These are phyloP conservation scores for Ceratocystis diversiconidia DNA, from an alignment of 2,329 filamentous ascomycete genomes.

Conservation along the genomic window DNA sequence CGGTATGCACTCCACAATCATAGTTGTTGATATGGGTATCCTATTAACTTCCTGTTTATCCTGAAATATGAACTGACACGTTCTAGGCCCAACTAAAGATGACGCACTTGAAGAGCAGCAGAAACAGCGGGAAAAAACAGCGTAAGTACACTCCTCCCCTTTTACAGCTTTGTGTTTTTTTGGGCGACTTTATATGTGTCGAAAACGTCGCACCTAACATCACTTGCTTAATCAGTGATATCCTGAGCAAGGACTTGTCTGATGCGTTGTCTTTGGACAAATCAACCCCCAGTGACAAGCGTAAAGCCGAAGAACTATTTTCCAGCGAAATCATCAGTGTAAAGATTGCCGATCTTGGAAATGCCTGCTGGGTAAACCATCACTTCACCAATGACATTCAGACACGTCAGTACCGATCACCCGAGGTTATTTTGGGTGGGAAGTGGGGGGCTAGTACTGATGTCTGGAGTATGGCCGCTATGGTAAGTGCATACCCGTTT, in stretches of 20 bases:
- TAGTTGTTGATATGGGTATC: neutral
- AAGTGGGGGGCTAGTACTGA: conserved; percentile 99
- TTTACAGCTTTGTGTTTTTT: conserved; percentile 2
- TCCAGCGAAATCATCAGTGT: conserved; percentile 73
- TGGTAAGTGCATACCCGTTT: conserved; percentile 48
- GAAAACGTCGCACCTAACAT: conserved; percentile 18
- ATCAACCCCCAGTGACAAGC: conserved; percentile 46
- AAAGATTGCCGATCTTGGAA: conserved; percentile 96
- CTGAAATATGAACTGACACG: no score
- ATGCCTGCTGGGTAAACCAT: conserved; percentile 96
- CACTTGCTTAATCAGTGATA: conserved; percentile 43
- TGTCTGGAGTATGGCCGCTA: conserved; percentile 98
- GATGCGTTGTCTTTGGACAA: conserved; percentile 79
- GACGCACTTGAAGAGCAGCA: conserved; percentile 49
- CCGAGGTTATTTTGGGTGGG: conserved; percentile 87
- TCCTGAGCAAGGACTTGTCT: conserved; percentile 83
- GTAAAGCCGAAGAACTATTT: conserved; percentile 42
- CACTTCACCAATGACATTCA: conserved; percentile 99
- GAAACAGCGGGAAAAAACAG: conserved; percentile 79
- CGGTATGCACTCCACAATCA: conserved; percentile 3
- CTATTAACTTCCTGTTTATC: no score
- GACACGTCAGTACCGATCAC: conserved; percentile 90
- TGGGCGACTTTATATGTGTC: conserved; percentile 14
- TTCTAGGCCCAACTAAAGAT: conserved; percentile 13
- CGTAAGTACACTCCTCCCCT: conserved; percentile 44